A percentile compares a stretch with the other conserved stretches of the same genome.
These are phyloP conservation scores for Trichoderma guizhouense DNA, from an alignment of 2,329 filamentous ascomycete genomes.

Conservation along the genomic window DNA sequence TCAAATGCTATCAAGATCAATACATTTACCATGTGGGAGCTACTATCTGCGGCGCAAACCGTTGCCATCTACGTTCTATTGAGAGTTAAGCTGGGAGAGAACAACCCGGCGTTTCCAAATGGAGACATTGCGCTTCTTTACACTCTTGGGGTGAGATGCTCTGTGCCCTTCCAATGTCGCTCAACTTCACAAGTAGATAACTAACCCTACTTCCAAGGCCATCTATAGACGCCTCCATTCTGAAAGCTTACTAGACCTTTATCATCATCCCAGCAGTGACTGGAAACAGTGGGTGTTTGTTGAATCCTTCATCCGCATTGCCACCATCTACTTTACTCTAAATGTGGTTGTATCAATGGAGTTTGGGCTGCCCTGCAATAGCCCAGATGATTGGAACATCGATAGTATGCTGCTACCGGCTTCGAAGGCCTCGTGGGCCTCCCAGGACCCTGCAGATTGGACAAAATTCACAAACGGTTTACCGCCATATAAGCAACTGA, in stretches of 20 bases:
- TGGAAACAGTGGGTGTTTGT: slow-evolving; percentile 5
- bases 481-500: not conserved
- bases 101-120: not conserved
- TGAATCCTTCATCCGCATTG: slow-evolving; percentile 7
- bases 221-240: not conserved
- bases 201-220: not conserved
- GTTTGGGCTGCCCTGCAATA: slow-evolving; percentile 1
- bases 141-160: slow-evolving; percentile 1
- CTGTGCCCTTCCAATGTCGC: not conserved
- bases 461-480: not conserved
- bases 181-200: not conserved
- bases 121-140: slow-evolving; percentile 14
- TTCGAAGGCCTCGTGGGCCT: slow-evolving; percentile 1
- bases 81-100: not conserved
- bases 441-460: not conserved
- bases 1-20: not conserved
- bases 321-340: not conserved
- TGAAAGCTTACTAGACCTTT: not conserved
- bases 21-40: not conserved
- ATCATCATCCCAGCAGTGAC: not conserved
- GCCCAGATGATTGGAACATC: not conserved
- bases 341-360: slow-evolving; percentile 2
- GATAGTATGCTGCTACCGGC: not conserved
- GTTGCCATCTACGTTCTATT: not conserved
- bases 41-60: slow-evolving; percentile 5